phyloP scores from a whole-genome alignment of 78 protist species.

The Dictyostelium intermedium region DNA sequence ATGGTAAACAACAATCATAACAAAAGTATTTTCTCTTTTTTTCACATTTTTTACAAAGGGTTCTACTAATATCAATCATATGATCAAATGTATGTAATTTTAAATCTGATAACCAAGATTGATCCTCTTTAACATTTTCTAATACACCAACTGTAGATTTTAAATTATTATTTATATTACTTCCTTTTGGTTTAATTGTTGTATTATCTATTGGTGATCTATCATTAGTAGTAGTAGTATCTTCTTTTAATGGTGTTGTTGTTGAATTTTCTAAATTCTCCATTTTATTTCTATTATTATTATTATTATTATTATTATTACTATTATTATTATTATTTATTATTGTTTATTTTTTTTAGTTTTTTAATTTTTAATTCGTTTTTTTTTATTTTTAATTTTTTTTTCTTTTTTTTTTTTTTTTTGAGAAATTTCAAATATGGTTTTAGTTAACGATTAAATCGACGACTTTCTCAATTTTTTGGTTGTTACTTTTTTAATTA shows the following conservation, averaged over 20 bases:
- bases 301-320: not conserved
- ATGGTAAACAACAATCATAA: conserved; percentile 76
- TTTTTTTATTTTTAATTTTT: too few species aligned
- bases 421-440: not conserved
- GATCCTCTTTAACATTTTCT: conserved; percentile 2
- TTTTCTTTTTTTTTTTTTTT: too few species aligned
- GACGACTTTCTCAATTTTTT: too few species aligned
- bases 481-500: too few species aligned
- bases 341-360: not conserved
- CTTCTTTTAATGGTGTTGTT: not conserved
- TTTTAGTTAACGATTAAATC: too few species aligned
- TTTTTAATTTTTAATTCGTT: not conserved
- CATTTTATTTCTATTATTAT: not conserved
- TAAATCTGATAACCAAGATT: conserved; percentile 49
- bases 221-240: not conserved
- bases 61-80: conserved; percentile 17
- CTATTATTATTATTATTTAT: not conserved
- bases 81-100: conserved; percentile 37
- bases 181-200: not conserved
- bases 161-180: conserved; percentile 8
- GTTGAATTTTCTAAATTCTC: not conserved
- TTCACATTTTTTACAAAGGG: conserved; percentile 40
- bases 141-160: not conserved
- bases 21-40: conserved; percentile 79
- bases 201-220: not conserved